A percentile compares a stretch with the other conserved stretches of the same genome.
These are phyloP conservation scores for Naganishia cerealis DNA, from an alignment of 1,284 basidiomycete genomes.

Conservation along the genomic window DNA sequence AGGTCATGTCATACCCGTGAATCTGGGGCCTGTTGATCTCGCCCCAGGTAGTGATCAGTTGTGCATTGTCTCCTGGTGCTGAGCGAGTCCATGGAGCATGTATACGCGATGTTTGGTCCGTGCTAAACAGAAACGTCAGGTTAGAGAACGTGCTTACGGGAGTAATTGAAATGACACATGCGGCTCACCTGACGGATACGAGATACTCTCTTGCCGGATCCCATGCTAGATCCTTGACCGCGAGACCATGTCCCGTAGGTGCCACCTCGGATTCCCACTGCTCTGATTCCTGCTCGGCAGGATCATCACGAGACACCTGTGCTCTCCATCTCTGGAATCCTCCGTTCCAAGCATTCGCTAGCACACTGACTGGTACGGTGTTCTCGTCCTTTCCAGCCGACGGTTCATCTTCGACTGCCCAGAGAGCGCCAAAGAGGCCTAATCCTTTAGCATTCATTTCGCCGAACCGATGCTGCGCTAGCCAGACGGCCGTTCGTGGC, in stretches of 20 bases:
- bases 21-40: conserved; percentile 87
- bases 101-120: conserved; percentile 85
- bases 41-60: conserved; percentile 65
- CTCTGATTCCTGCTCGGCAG: conserved; percentile 51
- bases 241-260: conserved; percentile 73
- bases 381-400: not conserved
- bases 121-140: conserved; percentile 53
- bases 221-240: conserved; percentile 78
- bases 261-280: conserved; percentile 75
- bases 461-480: conserved; percentile 82
- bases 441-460: conserved; percentile 84
- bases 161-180: not conserved
- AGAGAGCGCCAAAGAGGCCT: conserved; percentile 84
- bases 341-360: conserved; percentile 89
- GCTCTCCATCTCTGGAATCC: conserved; percentile 79
- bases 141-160: conserved; percentile 4
- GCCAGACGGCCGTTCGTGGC: conserved; percentile 67
- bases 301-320: not conserved
- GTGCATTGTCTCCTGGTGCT: not conserved
- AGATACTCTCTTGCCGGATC: conserved; percentile 79
- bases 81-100: conserved; percentile 61
- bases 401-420: conserved; percentile 58
- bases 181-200: conserved; percentile 71
- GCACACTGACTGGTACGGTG: conserved; percentile 57
- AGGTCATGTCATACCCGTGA: conserved; percentile 89